Conservation (phyloP, 208 protist species). For the Acanthamoeba sp. region DNA sequence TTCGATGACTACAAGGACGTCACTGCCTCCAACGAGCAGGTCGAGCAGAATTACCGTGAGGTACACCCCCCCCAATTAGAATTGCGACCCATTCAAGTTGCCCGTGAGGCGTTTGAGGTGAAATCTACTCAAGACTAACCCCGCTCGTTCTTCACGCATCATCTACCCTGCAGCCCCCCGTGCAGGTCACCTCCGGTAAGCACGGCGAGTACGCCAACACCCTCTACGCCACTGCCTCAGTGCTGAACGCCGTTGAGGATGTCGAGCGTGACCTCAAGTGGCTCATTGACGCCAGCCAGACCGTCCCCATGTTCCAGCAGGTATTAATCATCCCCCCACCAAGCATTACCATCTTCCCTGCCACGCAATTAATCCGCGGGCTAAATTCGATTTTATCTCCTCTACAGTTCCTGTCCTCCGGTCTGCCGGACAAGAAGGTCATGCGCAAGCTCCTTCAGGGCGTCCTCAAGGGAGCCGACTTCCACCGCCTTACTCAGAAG, state of each 20-base stretch:
- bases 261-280: slow-evolving; percentile 15
- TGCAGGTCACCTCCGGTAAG: not conserved
- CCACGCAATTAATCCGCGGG: no score
- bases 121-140: no score
- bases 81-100: no score
- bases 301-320: slow-evolving; percentile 29
- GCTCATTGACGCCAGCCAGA: not conserved
- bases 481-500: slow-evolving; percentile 56
- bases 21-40: slow-evolving; percentile 25
- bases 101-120: no score
- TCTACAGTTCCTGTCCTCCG: not conserved
- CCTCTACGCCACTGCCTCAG: slow-evolving; percentile 34
- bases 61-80: not conserved
- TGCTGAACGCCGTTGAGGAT: not conserved
- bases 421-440: slow-evolving; percentile 47
- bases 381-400: not conserved
- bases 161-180: no score
- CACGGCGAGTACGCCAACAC: slow-evolving; percentile 24
- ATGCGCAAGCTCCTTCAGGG: slow-evolving; percentile 40
- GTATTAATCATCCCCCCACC: not conserved
- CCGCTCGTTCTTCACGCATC: no score
- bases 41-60: slow-evolving; percentile 41
- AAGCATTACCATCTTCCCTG: no score
- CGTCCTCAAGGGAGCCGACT: slow-evolving; percentile 25
- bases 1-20: slow-evolving; percentile 31